Conservation (phyloP, 495 filamentous ascomycete species). For the Friedmanniomyces simplex region DNA sequence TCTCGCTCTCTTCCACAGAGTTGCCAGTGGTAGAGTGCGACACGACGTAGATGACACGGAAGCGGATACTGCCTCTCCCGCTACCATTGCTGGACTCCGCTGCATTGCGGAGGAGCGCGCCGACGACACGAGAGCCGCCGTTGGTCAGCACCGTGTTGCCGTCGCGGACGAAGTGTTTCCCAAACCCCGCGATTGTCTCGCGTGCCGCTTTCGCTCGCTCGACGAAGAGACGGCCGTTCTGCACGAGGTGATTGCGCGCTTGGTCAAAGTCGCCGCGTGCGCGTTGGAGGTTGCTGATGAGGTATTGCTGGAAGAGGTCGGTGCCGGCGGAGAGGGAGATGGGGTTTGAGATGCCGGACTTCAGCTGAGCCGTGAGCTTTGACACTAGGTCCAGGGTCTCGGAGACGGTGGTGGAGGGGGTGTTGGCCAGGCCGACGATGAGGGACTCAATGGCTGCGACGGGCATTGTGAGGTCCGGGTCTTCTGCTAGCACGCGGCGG, state of each 20-base stretch:
- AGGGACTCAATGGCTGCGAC: slow-evolving; percentile 92
- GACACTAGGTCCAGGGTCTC: slow-evolving; percentile 82
- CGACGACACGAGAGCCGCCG: slow-evolving; percentile 75
- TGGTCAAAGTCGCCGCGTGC: slow-evolving; percentile 64
- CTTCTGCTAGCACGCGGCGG: slow-evolving; percentile 47
- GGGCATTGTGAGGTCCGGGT: slow-evolving; percentile 85
- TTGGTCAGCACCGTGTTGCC: slow-evolving; percentile 74
- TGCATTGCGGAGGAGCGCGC: slow-evolving; percentile 61
- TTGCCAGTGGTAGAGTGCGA: slow-evolving; percentile 17
- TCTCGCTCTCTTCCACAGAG: slow-evolving; percentile 26
- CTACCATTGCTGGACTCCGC: slow-evolving; percentile 43
- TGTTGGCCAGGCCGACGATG: slow-evolving; percentile 68
- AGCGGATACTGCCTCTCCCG: slow-evolving; percentile 46
- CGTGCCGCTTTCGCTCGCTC: slow-evolving; percentile 75
- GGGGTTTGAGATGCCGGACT: slow-evolving; percentile 67
- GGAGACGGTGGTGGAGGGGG: slow-evolving; percentile 71
- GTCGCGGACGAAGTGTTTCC: slow-evolving; percentile 64
- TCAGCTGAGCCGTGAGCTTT: slow-evolving; percentile 61
- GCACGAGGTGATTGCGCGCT: slow-evolving; percentile 69
- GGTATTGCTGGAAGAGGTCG: slow-evolving; percentile 89
- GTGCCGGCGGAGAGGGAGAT: slow-evolving; percentile 88
- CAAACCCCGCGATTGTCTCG: slow-evolving; percentile 68
- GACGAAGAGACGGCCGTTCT: slow-evolving; percentile 76
- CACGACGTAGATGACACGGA: slow-evolving; percentile 76
- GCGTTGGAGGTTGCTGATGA: slow-evolving; percentile 59